These are phyloP conservation scores for Trametes gibbosa DNA, from an alignment of 768 basidiomycete species.

Conservation along the genomic window DNA sequence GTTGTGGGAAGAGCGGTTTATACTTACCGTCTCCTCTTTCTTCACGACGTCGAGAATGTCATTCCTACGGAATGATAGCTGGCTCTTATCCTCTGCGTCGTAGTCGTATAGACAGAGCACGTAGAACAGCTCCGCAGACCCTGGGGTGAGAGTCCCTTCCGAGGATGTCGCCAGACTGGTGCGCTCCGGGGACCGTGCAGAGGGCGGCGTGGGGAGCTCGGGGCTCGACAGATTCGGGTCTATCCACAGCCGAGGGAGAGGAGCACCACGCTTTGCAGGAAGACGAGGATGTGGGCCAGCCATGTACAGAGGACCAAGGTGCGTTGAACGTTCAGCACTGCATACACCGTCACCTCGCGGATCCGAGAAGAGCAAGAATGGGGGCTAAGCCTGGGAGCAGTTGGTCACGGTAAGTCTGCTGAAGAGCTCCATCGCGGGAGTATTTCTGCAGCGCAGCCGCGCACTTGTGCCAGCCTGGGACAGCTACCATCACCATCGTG, in stretches of 20 bases:
- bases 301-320: slow-evolving; percentile 3
- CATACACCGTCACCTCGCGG: slow-evolving; percentile 2
- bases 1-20: neutral
- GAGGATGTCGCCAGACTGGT: slow-evolving; percentile 15
- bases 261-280: slow-evolving; percentile 11
- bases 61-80: slow-evolving; percentile 60
- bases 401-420: neutral
- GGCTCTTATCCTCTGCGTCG: slow-evolving; percentile 54
- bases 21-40: slow-evolving; percentile 50
- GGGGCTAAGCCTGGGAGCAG: neutral
- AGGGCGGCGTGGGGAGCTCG: slow-evolving; percentile 15
- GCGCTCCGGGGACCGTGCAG: slow-evolving; percentile 13
- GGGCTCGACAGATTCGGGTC: slow-evolving; percentile 17
- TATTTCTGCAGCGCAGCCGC: slow-evolving; percentile 10
- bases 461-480: neutral
- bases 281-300: slow-evolving; percentile 6
- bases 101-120: slow-evolving; percentile 72
- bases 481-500: slow-evolving; percentile 21
- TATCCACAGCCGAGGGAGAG: slow-evolving; percentile 23
- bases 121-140: slow-evolving; percentile 37
- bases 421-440: neutral
- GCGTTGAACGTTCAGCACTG: neutral
- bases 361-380: neutral
- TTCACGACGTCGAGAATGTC: slow-evolving; percentile 69
- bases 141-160: slow-evolving; percentile 14